Percentiles rank a stretch among this genome's conserved stretches.
Evolutionary conservation across 108 stramenopile genomes (phyloP).

Genomic region (Discostella pseudostelligera): DNA sequence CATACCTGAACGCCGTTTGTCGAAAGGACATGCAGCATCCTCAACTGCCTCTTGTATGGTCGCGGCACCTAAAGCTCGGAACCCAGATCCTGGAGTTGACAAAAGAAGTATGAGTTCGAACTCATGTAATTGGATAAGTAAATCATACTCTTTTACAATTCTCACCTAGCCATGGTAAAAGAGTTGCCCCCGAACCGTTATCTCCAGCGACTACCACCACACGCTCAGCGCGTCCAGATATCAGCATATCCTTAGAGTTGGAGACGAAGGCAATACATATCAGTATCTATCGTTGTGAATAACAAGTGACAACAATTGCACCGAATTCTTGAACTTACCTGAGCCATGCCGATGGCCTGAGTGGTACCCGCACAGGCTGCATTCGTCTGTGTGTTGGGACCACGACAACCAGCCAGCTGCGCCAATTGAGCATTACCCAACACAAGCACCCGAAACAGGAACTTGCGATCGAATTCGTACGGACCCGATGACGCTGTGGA

Average conservation of each 20-base stretch:
- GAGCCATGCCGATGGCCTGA: conserved; percentile 94
- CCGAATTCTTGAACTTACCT: conserved; percentile 15
- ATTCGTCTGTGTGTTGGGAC: conserved; percentile 97
- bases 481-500: conserved; percentile 46
- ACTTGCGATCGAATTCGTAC: conserved; percentile 96
- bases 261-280: neutral
- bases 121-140: neutral
- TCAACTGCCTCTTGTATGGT: conserved; percentile 70
- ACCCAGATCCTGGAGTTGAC: conserved; percentile 60
- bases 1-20: conserved; percentile 90
- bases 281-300: neutral
- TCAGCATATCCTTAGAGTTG: conserved; percentile 73
- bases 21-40: conserved; percentile 92
- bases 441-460: conserved; percentile 94
- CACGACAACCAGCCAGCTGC: conserved; percentile 91
- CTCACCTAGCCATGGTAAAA: conserved; percentile 91
- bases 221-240: conserved; percentile 89
- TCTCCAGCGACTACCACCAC: conserved; percentile 95
- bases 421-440: conserved; percentile 96
- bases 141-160: neutral
- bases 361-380: conserved; percentile 98
- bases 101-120: conserved; percentile 3
- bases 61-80: conserved; percentile 94
- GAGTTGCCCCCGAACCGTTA: conserved; percentile 87
- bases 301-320: neutral